Evolutionary conservation across 768 basidiomycete species (phyloP).

Genomic region (Hypsizygus marmoreus): DNA sequence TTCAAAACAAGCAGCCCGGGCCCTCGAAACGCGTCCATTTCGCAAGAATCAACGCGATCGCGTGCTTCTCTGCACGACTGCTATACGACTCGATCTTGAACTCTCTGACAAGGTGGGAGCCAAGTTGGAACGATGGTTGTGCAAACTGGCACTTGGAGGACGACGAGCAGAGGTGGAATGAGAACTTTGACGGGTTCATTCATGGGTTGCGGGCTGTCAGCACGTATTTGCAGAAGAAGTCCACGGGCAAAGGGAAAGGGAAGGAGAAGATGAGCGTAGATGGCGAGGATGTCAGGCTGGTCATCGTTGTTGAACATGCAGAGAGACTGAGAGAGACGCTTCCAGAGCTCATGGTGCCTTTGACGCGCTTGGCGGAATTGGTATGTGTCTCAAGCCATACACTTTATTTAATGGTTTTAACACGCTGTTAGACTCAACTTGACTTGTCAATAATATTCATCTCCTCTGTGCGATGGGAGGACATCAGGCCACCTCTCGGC

Average conservation of each 20-base stretch:
- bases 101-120: conserved; percentile 53
- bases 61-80: conserved; percentile 62
- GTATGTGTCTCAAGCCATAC: conserved; percentile 38
- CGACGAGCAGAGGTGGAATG: conserved; percentile 53
- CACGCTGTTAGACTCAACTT: conserved; percentile 54
- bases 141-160: conserved; percentile 52
- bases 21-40: conserved; percentile 34
- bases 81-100: conserved; percentile 72
- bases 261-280: conserved; percentile 14
- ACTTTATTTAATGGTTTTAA: conserved; percentile 6
- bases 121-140: conserved; percentile 63
- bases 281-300: conserved; percentile 42
- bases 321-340: conserved; percentile 64
- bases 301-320: conserved; percentile 66
- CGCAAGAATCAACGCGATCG: conserved; percentile 54
- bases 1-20: conserved; percentile 15
- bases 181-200: conserved; percentile 68
- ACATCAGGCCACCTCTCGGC: conserved; percentile 68
- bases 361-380: conserved; percentile 71
- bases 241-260: conserved; percentile 20
- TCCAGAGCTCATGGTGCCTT: conserved; percentile 67
- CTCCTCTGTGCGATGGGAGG: conserved; percentile 70
- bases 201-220: conserved; percentile 57
- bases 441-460: conserved; percentile 63
- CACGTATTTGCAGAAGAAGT: conserved; percentile 21